Evolutionary conservation across 331 rosid genomes (phyloP).

Genomic region (Rosa hybrid): DNA sequence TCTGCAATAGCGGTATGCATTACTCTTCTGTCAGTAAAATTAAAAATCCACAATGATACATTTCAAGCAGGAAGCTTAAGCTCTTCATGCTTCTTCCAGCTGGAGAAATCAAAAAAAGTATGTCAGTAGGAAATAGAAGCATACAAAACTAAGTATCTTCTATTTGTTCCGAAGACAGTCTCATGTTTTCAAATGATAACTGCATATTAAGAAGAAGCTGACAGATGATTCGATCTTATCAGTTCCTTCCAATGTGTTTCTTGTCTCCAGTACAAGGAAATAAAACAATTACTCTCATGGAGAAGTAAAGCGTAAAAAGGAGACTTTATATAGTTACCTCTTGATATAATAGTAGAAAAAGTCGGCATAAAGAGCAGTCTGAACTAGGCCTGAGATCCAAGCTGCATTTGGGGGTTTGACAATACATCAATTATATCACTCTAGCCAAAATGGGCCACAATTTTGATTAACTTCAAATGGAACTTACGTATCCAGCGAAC

Average conservation of each 20-base stretch:
- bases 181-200: neutral
- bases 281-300: neutral
- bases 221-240: neutral
- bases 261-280: neutral
- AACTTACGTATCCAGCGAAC: conserved; percentile 39
- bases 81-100: conserved; percentile 41
- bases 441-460: neutral
- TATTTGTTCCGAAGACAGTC: neutral
- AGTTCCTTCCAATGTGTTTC: neutral
- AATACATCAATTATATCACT: neutral
- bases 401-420: conserved; percentile 28
- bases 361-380: conserved; percentile 48
- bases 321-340: conserved; percentile 26
- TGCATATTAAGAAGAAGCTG: neutral
- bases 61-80: conserved; percentile 40
- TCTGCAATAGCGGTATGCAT: neutral
- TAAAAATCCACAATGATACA: neutral
- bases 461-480: neutral
- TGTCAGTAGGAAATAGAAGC: neutral
- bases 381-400: conserved; percentile 47
- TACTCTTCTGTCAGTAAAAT: neutral
- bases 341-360: conserved; percentile 40
- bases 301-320: neutral
- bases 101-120: conserved; percentile 5
- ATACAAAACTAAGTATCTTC: neutral